A percentile compares a stretch with the other conserved stretches of the same genome.
Conservation (phyloP, 2,329 filamentous ascomycete genomes). For the Metarhizium robertsii region DNA sequence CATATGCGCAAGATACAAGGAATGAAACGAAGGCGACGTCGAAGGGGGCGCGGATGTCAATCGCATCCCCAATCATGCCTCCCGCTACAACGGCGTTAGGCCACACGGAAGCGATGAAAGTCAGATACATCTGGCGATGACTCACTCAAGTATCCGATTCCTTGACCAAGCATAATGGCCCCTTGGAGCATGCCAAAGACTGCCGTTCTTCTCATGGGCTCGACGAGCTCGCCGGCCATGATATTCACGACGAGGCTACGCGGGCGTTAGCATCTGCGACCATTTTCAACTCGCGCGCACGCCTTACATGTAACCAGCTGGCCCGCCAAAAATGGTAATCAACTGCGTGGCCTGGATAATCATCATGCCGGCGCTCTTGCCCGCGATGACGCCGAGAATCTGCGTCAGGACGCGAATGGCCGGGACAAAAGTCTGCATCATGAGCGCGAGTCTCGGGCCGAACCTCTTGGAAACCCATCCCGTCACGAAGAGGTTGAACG, state of each 20-base stretch:
- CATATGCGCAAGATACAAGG: constrained; percentile 32
- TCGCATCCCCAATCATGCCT: constrained; percentile 53
- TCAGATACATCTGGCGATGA: too few species aligned
- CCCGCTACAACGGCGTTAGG: constrained; percentile 32
- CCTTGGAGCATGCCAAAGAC: constrained; percentile 59
- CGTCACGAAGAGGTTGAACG: constrained; percentile 57
- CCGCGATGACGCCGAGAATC: constrained; percentile 53
- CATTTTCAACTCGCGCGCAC: neutral
- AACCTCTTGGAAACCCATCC: constrained; percentile 58
- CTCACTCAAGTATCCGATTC: constrained; percentile 49
- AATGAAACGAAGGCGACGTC: constrained; percentile 52
- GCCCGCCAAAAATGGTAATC: constrained; percentile 59
- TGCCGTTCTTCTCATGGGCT: constrained; percentile 49
- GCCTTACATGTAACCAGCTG: constrained; percentile 52
- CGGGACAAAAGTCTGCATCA: constrained; percentile 55
- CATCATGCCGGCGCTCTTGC: constrained; percentile 52
- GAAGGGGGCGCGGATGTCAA: constrained; percentile 56
- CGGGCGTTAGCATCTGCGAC: too few species aligned
- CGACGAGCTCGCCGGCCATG: constrained; percentile 55
- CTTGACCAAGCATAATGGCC: constrained; percentile 56
- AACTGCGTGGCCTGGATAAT: constrained; percentile 60
- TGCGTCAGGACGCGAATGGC: constrained; percentile 55
- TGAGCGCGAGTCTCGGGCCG: constrained; percentile 52
- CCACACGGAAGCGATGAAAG: too few species aligned
- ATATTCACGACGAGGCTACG: constrained; percentile 53